These are phyloP conservation scores for Austroboletus festivus DNA, from an alignment of 768 basidiomycete species.

Conservation along the genomic window DNA sequence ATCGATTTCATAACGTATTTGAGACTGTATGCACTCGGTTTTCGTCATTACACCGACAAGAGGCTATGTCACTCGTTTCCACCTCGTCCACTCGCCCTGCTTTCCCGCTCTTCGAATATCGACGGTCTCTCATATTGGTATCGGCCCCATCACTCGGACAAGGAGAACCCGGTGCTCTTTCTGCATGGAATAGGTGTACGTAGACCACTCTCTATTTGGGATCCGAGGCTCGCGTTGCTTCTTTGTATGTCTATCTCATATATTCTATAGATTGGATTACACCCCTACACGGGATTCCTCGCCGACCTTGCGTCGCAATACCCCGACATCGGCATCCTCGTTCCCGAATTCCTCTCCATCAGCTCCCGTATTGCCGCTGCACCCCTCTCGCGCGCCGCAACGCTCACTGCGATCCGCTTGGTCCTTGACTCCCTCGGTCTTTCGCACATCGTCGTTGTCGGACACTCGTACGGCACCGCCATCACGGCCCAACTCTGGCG, in stretches of 20 bases:
- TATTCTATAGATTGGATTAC: slow-evolving; percentile 54
- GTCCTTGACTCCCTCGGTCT: slow-evolving; percentile 45
- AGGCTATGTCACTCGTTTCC: slow-evolving; percentile 47
- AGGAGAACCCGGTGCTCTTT: slow-evolving; percentile 56
- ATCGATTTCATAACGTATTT: slow-evolving; percentile 47
- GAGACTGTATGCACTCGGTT: slow-evolving; percentile 42
- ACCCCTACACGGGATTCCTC: slow-evolving; percentile 54
- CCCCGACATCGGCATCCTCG: slow-evolving; percentile 54
- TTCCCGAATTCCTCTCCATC: slow-evolving; percentile 58
- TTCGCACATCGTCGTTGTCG: slow-evolving; percentile 41
- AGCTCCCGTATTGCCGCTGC: slow-evolving; percentile 57
- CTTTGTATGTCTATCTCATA: slow-evolving; percentile 2
- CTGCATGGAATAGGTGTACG: slow-evolving; percentile 68
- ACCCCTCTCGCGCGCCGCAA: slow-evolving; percentile 40
- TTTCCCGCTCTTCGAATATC: slow-evolving; percentile 40
- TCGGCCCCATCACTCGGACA: slow-evolving; percentile 44
- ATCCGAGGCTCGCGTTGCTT: too few relatives aligned
- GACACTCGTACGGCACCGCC: slow-evolving; percentile 65
- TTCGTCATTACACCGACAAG: slow-evolving; percentile 47
- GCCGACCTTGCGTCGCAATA: slow-evolving; percentile 40
- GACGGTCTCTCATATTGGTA: slow-evolving; percentile 45
- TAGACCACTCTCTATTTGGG: background rate
- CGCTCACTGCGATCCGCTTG: slow-evolving; percentile 40
- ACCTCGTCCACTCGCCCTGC: slow-evolving; percentile 43
- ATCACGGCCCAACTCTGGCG: slow-evolving; percentile 53